phyloP scores from a whole-genome alignment of 2,329 filamentous ascomycete genomes.

The Colletotrichum sublineola region DNA sequence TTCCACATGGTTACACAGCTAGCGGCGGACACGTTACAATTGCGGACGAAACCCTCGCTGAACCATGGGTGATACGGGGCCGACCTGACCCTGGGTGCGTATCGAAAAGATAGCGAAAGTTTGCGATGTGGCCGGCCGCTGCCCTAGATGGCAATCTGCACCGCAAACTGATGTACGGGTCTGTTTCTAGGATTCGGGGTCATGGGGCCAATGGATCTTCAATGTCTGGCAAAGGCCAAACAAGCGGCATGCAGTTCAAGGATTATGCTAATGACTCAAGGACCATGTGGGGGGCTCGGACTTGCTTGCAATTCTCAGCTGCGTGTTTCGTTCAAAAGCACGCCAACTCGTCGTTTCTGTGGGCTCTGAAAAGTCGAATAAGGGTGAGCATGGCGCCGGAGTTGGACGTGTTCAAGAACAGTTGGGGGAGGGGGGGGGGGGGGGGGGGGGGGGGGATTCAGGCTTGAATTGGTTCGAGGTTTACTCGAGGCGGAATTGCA shows the following conservation, averaged over 20 bases:
- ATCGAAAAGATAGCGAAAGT: constrained; percentile 9
- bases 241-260: not conserved
- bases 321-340: not conserved
- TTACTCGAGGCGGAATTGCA: not conserved
- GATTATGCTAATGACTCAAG: not conserved
- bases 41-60: not conserved
- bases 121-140: not conserved
- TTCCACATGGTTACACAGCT: constrained; percentile 17
- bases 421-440: too few relatives aligned
- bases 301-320: not conserved
- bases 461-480: constrained; percentile 6
- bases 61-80: not conserved
- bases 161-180: not conserved
- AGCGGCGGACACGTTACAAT: not conserved
- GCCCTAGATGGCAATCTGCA: not conserved
- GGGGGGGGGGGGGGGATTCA: not conserved
- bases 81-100: not conserved
- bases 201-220: constrained; percentile 8
- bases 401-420: constrained; percentile 1
- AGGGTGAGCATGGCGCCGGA: not conserved
- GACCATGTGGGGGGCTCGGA: not conserved
- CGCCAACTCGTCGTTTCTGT: not conserved
- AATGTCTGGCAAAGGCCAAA: too few relatives aligned
- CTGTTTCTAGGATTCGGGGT: constrained; percentile 11
- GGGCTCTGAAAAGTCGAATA: not conserved